These are phyloP conservation scores for Tulasnella sp. DNA, from an alignment of 768 basidiomycete genomes.

Conservation along the genomic window DNA sequence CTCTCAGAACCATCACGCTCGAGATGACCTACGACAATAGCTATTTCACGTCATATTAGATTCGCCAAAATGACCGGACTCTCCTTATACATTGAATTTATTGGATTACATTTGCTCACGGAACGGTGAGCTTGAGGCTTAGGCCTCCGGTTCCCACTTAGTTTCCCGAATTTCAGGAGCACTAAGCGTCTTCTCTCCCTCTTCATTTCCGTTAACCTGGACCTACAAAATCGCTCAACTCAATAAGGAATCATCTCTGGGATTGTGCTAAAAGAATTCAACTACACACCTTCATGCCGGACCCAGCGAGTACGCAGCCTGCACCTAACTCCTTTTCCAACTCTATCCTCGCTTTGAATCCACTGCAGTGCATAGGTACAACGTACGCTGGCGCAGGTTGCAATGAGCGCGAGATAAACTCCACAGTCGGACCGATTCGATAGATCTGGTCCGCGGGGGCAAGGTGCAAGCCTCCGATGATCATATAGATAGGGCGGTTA, in stretches of 20 bases:
- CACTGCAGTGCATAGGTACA: constrained; percentile 82
- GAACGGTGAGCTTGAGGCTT: background rate
- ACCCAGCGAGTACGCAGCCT: constrained; percentile 65
- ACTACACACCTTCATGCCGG: constrained; percentile 45
- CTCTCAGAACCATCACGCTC: background rate
- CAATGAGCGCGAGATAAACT: constrained; percentile 59
- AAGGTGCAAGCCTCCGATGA: constrained; percentile 79
- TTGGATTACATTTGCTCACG: background rate
- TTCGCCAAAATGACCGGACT: background rate
- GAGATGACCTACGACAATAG: background rate
- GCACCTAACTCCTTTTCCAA: constrained; percentile 66
- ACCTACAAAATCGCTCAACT: background rate
- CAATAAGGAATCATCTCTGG: background rate
- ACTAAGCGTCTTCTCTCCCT: background rate
- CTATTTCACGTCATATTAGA: background rate
- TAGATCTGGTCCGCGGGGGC: constrained; percentile 60
- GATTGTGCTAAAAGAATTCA: too few species aligned
- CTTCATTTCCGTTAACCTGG: background rate
- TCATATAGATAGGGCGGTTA: constrained; percentile 68
- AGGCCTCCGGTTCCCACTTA: background rate
- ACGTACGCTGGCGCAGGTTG: constrained; percentile 63
- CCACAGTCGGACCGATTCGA: constrained; percentile 64
- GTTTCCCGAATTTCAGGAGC: background rate
- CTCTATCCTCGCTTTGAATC: constrained; percentile 67
- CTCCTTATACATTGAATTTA: background rate